Base-by-base conservation (phyloP, 1,284 basidiomycete genomes). In the Marasmius oreades region DNA sequence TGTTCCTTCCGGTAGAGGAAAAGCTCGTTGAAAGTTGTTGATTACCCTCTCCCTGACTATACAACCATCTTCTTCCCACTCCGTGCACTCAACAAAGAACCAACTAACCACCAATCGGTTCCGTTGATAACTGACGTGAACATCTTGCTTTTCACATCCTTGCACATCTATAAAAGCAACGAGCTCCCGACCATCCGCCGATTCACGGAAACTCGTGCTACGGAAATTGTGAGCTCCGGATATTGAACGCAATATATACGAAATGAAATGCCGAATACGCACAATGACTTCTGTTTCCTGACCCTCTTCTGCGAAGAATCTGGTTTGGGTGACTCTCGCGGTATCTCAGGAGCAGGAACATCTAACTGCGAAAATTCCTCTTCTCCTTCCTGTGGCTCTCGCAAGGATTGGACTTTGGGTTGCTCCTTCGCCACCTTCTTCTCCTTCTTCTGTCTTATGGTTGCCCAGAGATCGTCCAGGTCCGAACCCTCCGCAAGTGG, bases 51-150 rank as follows among this genome's bases (percentile, higher is more conserved):
- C 86, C 55, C 84, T 76, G 37, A 86, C 73, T 18, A 82, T 64
- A 20, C 78, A 73, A n/a, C 79, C 81, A 23, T 76, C 75, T 59
- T 88, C 86, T 61, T 79, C 76, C 70, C 75, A 78, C 67, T 89
- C 86, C 8, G 75, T 70, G 43, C 81, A 73, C 61, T 79, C 80
- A 53, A 80, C 73, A 6, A 74, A 77, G 56, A 79, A 74, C 86
- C 88, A 90, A n/a, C 80, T 84, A 39, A 90, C 74, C 26, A 86
- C 74, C n/a, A 90, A 70, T 34, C 81, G 72, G 60, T 78, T 80
- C 52, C 77, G 74, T 55, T 85, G 84, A 62, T 80, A 89, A 65
- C 81, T 86, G 63, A 90, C 82, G 61, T 89, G 86, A 56, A 88
- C 80, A 58, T 90, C 82, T 57, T 87, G 77, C 66, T 88, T 89